phyloP scores from a whole-genome alignment of 805 yeast genomes.

The Kluyveromyces siamensis region DNA sequence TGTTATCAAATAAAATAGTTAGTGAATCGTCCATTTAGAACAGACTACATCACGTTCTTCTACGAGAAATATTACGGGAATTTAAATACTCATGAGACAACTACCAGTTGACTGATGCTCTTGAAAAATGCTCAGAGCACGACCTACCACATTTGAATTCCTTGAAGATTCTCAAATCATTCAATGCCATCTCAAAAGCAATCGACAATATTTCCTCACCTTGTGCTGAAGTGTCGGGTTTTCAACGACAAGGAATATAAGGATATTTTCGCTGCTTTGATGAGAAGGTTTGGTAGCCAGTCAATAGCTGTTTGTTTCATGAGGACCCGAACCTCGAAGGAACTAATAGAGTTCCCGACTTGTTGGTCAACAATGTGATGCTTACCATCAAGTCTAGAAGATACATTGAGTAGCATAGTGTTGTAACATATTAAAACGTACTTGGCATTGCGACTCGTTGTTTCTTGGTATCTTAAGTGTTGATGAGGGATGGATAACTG shows the following conservation, averaged over 20 bases:
- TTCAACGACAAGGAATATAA: constrained; percentile 45
- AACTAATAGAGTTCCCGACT: neutral
- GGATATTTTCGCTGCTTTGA: neutral
- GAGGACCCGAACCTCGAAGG: constrained; percentile 71
- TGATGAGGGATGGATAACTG: neutral
- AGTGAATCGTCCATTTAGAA: neutral
- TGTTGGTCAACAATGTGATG: neutral
- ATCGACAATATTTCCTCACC: constrained; percentile 1
- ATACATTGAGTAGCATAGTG: neutral
- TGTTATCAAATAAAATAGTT: constrained; percentile 22
- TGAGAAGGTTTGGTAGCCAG: neutral
- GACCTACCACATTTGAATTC: neutral
- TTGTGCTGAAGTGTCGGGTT: constrained; percentile 76
- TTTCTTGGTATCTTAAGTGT: constrained; percentile 1
- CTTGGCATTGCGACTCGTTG: constrained; percentile 48
- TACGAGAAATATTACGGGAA: constrained; percentile 4
- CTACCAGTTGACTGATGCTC: neutral
- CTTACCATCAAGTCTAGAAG: neutral
- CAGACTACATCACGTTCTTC: neutral
- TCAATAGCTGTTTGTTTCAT: constrained; percentile 13
- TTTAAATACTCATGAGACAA: constrained; percentile 8
- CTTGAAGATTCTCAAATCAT: neutral
- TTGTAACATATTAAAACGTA: constrained; percentile 31
- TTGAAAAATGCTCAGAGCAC: neutral
- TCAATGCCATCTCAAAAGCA: neutral